These are phyloP conservation scores for Cochlearia excelsa DNA, from an alignment of 345 rosid genomes.

Conservation along the genomic window DNA sequence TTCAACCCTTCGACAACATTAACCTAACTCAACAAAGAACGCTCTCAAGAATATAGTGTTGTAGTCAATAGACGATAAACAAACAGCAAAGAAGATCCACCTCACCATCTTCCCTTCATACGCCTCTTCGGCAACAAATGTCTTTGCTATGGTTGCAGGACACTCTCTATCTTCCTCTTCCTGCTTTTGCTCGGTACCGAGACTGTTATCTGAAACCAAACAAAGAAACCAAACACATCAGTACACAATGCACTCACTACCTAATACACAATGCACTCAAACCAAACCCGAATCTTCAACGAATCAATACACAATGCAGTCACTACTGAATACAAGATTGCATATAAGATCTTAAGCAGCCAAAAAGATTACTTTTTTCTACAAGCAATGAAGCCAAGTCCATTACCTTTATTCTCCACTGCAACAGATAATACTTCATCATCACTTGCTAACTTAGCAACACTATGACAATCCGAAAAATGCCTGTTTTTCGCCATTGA, in stretches of 20 bases:
- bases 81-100: slow-evolving; percentile 18
- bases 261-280: neutral
- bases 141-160: slow-evolving; percentile 44
- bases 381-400: slow-evolving; percentile 26
- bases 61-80: slow-evolving; percentile 1
- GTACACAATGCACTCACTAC: neutral
- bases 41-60: neutral
- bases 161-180: slow-evolving; percentile 36
- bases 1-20: slow-evolving; percentile 92
- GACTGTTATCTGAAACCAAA: slow-evolving; percentile 46
- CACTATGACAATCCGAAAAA: slow-evolving; percentile 34
- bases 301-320: slow-evolving; percentile 8
- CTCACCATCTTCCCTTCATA: slow-evolving; percentile 71
- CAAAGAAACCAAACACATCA: neutral
- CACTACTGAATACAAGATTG: slow-evolving; percentile 10
- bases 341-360: slow-evolving; percentile 7
- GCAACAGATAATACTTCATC: slow-evolving; percentile 37
- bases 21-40: slow-evolving; percentile 46
- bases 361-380: slow-evolving; percentile 22
- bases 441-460: slow-evolving; percentile 38
- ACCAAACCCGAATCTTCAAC: neutral
- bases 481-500: slow-evolving; percentile 41
- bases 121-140: slow-evolving; percentile 60
- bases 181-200: slow-evolving; percentile 35
- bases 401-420: slow-evolving; percentile 62